Evolutionary conservation across 495 filamentous ascomycete species (phyloP), one percentile per base, ranked within the genome.

Genomic region (Parachaetomium inaequale): DNA sequence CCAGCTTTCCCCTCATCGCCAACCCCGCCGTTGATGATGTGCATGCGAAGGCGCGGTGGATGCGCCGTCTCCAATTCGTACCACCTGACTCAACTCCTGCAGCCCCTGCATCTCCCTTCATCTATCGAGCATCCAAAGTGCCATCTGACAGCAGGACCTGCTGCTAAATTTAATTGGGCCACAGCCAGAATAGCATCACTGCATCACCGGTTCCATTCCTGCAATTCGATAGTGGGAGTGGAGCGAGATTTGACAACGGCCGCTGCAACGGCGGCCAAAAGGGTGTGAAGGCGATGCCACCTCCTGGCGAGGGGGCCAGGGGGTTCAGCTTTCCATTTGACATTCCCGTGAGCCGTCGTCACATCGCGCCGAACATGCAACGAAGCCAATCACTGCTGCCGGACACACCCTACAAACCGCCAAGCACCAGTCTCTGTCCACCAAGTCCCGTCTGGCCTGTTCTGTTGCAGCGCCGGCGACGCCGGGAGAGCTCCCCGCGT

Each of bases 331-430:
- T 53, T 61, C 55, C 59, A 61, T 29, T 53, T 46, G 64, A 66
- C 57, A 47, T 61, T 66, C 42, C 68, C 65, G 63, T 59, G 68
- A 56, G 62, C 68, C 65, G 68, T 55, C 60, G 68, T 68, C 53
- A 68, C 68, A 70, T 70, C 68, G 68, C 43, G 63, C 32, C 55
- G 28, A 63, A 61, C 34, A 28, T 51, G 23, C 55, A 15, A 21
- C 40, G 61, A 63, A 54, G 45, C 68, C 68, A 70, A 70, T 70
- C 65, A 68, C 54, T 25, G 55, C 10, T 61, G 53, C 47, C 58
- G 63, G 31, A 36, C n/a, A 57, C 14, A 47, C 34, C 31, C 56
- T 52, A 53, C 34, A 34, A n/a, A 31, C 40, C 19, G 56, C 25
- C 28, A 55, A 58, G 38, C 34, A 34, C 59, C 64, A 59, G 61